Base-by-base conservation (phyloP, 2,329 filamentous ascomycete species). In the Leptodontidium sp. region DNA sequence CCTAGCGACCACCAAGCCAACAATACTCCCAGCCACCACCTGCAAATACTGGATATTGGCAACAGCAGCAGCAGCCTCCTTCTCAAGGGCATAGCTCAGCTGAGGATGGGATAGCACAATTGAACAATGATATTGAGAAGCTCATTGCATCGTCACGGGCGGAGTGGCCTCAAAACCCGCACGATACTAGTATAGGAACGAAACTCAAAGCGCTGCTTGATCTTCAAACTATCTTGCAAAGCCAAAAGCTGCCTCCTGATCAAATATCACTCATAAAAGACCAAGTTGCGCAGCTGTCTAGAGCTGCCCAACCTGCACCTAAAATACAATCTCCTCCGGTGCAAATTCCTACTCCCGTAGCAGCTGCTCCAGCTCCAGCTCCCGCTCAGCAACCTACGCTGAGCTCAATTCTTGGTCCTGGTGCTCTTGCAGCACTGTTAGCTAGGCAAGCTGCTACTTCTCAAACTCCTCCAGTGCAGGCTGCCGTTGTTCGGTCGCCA, bases 151-250 rank as follows among this genome's bases (percentile, higher is more conserved):
- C 87, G 74, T 90, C 91, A 73, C 91, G 91, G 82, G 85, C 86
- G 73, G 91, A 94, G 77, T 91, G 93, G 82, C 90, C 91, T 73
- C 88, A 88, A 73, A 93, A 90, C 79, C 91, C 91, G 70, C 88
- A 90, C 84, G 92, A 97, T 84, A 82, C 85, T 81, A 88, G 89
- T 81, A 86, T 93, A 78, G 91, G 93, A 79, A 90, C 88, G 77
- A 93, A 92, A 81, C 84, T 97, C 77, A 92, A 93, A 82, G 93
- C 94, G 71, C 87, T 98, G 75, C 84, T 94, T 81, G 93, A 96
- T 80, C 87, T 98, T 72, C 93, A 97, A 82, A 89, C 86, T 74
- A 88, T 95, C 73, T 84, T 98, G 78, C 89, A 92, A 79, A 90
- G 86, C 75, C 91, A 93, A 80, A 90, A 90, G 78, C 85, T 97